These are phyloP conservation scores for Oryza nivara DNA, from an alignment of 176 grass and related monocot genomes.

Conservation along the genomic window DNA sequence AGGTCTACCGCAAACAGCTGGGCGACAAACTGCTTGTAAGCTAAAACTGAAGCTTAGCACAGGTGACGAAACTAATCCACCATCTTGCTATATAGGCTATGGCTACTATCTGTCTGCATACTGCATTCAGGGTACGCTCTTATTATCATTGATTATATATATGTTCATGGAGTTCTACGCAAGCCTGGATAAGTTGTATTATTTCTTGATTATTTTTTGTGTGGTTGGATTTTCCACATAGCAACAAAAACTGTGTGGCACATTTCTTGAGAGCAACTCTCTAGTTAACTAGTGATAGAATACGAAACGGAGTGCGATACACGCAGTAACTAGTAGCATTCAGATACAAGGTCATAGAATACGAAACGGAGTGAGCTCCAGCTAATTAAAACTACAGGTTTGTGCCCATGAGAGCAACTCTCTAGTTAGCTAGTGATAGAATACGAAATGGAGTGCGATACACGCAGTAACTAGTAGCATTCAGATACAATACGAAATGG, in stretches of 20 bases:
- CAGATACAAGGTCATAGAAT: too few relatives aligned
- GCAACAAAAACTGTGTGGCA: background rate
- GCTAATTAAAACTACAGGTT: too few relatives aligned
- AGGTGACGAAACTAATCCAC: background rate
- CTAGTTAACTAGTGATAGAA: too few relatives aligned
- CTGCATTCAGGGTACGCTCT: background rate
- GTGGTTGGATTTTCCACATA: background rate
- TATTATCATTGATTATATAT: background rate
- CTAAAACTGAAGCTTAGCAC: background rate
- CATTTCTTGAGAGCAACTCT: background rate
- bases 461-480: too few relatives aligned
- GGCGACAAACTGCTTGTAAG: slow-evolving; percentile 63
- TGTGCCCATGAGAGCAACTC: too few relatives aligned
- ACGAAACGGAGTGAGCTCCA: too few relatives aligned
- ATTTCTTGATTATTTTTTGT: background rate
- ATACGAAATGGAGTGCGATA: too few relatives aligned
- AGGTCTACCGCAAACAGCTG: slow-evolving; percentile 88
- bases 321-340: too few relatives aligned
- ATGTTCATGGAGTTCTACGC: background rate
- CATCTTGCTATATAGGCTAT: background rate
- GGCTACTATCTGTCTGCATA: slow-evolving; percentile 6
- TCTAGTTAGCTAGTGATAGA: too few relatives aligned
- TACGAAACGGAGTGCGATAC: too few relatives aligned
- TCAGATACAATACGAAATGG: too few relatives aligned
- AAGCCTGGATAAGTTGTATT: background rate